A percentile compares a stretch with the other conserved stretches of the same genome.
Conservation (phyloP, 1,284 basidiomycete genomes). For the Ceratobasidium sp. region DNA sequence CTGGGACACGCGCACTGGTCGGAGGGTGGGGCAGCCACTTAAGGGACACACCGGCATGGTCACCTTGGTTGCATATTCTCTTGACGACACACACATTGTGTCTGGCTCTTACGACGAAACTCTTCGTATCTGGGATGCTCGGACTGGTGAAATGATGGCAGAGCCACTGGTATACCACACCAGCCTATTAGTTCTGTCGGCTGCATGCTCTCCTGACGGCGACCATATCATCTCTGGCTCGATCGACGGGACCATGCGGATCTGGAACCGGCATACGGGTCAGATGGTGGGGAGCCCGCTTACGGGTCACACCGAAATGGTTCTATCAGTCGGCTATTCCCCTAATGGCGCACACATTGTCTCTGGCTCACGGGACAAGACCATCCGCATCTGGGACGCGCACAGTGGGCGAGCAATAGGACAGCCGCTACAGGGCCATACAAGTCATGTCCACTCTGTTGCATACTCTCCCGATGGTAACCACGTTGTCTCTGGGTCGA, state of each 20-base stretch:
- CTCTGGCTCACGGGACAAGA: too few species aligned
- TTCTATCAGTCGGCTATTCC: too few species aligned
- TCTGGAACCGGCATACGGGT: neutral
- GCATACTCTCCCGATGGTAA: too few species aligned
- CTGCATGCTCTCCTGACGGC: neutral
- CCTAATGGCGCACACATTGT: too few species aligned
- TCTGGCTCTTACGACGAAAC: slow-evolving; percentile 33
- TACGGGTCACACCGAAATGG: too few species aligned
- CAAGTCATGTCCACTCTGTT: too few species aligned
- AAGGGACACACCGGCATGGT: neutral
- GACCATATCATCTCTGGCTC: neutral
- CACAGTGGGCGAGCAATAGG: too few species aligned
- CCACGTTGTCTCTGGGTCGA: too few species aligned
- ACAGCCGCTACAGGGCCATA: too few species aligned
- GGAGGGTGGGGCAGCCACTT: neutral
- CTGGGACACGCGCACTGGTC: slow-evolving; percentile 14
- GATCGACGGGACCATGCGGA: neutral
- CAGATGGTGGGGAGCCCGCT: too few species aligned
- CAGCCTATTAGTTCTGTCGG: neutral
- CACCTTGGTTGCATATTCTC: slow-evolving; percentile 30
- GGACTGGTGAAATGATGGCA: neutral
- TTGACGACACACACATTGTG: slow-evolving; percentile 9
- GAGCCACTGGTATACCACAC: neutral
- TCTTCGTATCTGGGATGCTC: slow-evolving; percentile 34
- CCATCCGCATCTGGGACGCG: too few species aligned